Evolutionary conservation across 257 asterid genomes (phyloP), one percentile per base, ranked within the genome.

Genomic region (Penstemon davidsonii): DNA sequence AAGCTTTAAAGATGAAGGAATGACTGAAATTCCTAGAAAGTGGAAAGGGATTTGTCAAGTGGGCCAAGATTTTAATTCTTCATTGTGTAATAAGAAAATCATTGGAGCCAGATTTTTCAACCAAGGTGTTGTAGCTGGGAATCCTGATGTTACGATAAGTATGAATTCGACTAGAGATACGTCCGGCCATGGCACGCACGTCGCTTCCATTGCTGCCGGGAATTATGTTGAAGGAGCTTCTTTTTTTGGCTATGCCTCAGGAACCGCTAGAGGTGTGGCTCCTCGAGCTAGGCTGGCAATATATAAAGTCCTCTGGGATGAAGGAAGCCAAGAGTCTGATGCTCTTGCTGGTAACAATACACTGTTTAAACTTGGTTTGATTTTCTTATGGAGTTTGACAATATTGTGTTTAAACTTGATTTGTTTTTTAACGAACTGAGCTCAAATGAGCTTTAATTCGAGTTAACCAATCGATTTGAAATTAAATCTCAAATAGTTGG

Each of bases 41-140:
- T 88, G 96, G 91, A 83, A 67, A 58, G 96, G 96, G 5, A 66
- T 33, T 2, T 86, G 90, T 7, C 73, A 79, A 67, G 76, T 43
- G 3, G 90, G 92, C 0, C 75, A 73, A 49, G 79, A 78, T 4
- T 87, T 87, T 67, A 81, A 79, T 69, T 75, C 86, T 4, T 81
- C 91, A 0, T 13, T 66, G 42, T 85, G 89, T 37, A 87, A 83
- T 71, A 78, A 71, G 36, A 84, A 84, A 45, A 70, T 84, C n/a
- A 76, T 86, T n/a, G 90, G 87, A 51, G 87, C 81, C 5, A 50
- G 78, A 52, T 81, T 41, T 43, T 87, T 84, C 72, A 85, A 78
- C n/a, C 45, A 71, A 51, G 93, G 87, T 36, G 72, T 80, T 39
- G 46, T 57, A 2, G 88, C 88, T 0, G 72, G 44, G 3, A 9